phyloP scores from a whole-genome alignment of 345 rosid genomes.

The Euphorbia lathyris region DNA sequence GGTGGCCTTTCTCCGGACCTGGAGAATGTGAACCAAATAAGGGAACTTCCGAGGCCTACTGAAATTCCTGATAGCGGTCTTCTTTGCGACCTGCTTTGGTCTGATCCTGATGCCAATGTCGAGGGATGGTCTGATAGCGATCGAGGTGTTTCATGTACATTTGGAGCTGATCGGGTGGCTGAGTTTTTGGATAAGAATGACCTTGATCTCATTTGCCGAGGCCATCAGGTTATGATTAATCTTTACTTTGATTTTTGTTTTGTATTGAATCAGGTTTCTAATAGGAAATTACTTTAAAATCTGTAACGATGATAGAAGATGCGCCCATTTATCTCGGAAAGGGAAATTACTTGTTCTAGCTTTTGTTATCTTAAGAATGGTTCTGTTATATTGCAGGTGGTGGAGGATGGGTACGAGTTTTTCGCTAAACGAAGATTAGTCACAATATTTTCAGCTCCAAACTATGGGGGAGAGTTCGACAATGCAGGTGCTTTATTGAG shows the following conservation, averaged over 20 bases:
- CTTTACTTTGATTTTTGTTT: not conserved
- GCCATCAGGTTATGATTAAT: slow-evolving; percentile 76
- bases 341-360: not conserved
- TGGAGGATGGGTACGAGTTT: slow-evolving; percentile 97
- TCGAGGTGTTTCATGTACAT: slow-evolving; percentile 86
- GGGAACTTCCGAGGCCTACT: slow-evolving; percentile 72
- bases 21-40: slow-evolving; percentile 67
- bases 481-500: slow-evolving; percentile 89
- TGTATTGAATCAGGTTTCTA: no score
- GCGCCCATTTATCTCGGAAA: not conserved
- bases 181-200: slow-evolving; percentile 90
- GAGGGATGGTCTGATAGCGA: slow-evolving; percentile 90
- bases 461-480: slow-evolving; percentile 99
- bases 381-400: slow-evolving; percentile 55
- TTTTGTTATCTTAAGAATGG: slow-evolving; percentile 5
- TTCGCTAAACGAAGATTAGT: slow-evolving; percentile 84
- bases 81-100: slow-evolving; percentile 95
- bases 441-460: slow-evolving; percentile 95
- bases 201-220: slow-evolving; percentile 94
- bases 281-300: no score
- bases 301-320: not conserved
- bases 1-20: slow-evolving; percentile 92
- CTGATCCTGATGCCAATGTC: slow-evolving; percentile 73
- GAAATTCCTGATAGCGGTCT: slow-evolving; percentile 94
- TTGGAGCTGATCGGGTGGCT: slow-evolving; percentile 77